Conservation (phyloP, 768 basidiomycete genomes). For the Trametes cubensis region DNA sequence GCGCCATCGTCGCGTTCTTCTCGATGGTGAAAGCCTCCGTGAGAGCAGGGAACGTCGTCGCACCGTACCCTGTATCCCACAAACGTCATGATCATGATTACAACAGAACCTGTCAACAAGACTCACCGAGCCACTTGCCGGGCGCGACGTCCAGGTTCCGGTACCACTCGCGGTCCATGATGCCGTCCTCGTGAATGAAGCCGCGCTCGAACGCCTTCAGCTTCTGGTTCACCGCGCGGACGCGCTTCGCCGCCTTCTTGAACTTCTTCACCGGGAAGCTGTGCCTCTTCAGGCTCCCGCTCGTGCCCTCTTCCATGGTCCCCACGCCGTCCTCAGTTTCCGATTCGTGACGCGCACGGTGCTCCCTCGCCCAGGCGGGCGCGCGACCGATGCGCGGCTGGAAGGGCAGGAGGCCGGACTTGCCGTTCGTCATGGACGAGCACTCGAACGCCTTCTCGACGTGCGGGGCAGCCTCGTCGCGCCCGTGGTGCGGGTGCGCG, state of each 20-base stretch:
- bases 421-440: conserved; percentile 11
- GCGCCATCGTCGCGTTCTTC: conserved; percentile 59
- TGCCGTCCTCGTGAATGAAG: conserved; percentile 76
- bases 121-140: conserved; percentile 78
- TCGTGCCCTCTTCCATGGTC: neutral
- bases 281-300: conserved; percentile 16
- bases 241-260: conserved; percentile 59
- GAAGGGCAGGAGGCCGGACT: conserved; percentile 14
- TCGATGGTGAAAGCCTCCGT: conserved; percentile 78
- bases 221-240: conserved; percentile 64
- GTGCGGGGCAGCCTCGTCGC: neutral
- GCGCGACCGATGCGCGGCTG: conserved; percentile 34
- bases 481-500: conserved; percentile 9
- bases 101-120: too few species aligned
- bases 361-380: conserved; percentile 33
- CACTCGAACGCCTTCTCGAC: conserved; percentile 20
- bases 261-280: conserved; percentile 41
- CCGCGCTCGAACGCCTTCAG: conserved; percentile 75
- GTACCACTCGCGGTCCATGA: conserved; percentile 85
- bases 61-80: conserved; percentile 65
- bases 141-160: conserved; percentile 84
- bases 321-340: neutral
- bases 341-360: conserved; percentile 16
- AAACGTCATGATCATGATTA: neutral
- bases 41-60: conserved; percentile 80